A percentile compares a stretch with the other conserved stretches of the same genome.
Conservation (phyloP, 768 basidiomycete species). For the Mycena kentingensis region DNA sequence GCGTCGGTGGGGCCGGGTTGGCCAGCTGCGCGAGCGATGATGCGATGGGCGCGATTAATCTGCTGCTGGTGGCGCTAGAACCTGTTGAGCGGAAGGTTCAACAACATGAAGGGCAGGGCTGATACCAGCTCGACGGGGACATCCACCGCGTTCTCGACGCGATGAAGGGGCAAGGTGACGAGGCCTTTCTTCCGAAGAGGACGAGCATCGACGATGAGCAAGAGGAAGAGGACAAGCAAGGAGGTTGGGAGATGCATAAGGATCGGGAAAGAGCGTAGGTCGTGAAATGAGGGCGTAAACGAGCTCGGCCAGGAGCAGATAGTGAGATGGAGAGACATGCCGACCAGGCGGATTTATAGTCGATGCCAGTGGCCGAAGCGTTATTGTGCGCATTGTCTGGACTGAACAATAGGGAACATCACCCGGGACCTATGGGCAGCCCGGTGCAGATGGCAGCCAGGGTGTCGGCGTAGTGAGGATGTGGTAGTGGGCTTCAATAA, state of each 20-base stretch:
- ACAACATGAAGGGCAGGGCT: background rate
- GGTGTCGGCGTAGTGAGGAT: too few species aligned
- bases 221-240: slow-evolving; percentile 7
- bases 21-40: slow-evolving; percentile 12
- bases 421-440: too few species aligned
- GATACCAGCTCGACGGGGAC: slow-evolving; percentile 17
- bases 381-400: too few species aligned
- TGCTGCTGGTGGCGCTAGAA: slow-evolving; percentile 22
- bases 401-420: too few species aligned
- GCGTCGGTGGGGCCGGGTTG: slow-evolving; percentile 10
- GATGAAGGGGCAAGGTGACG: slow-evolving; percentile 13
- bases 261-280: background rate
- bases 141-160: background rate
- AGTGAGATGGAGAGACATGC: slow-evolving; percentile 8
- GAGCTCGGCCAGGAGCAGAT: slow-evolving; percentile 22
- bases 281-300: slow-evolving; percentile 3
- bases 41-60: slow-evolving; percentile 20
- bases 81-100: background rate
- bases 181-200: slow-evolving; percentile 1
- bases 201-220: slow-evolving; percentile 10
- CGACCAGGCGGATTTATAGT: too few species aligned
- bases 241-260: slow-evolving; percentile 12
- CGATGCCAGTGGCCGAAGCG: too few species aligned
- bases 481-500: too few species aligned
- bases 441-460: too few species aligned